Percentiles rank a stretch among this genome's conserved stretches.
Evolutionary conservation across 2,329 filamentous ascomycete genomes (phyloP).

Genomic region (Endocalyx cinctus): DNA sequence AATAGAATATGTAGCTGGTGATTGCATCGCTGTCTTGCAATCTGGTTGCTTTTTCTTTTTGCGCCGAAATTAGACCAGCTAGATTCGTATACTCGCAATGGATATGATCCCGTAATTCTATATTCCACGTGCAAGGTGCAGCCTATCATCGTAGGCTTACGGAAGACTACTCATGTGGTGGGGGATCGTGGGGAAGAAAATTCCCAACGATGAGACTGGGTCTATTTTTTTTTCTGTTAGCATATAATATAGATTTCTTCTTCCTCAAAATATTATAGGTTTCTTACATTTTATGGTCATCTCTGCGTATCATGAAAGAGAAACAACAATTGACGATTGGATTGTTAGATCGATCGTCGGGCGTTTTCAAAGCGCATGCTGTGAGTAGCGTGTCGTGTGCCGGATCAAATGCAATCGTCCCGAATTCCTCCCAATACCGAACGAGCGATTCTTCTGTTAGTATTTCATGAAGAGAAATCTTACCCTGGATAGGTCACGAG

Average conservation of each 20-base stretch:
- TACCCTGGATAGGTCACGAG: slow-evolving; percentile 73
- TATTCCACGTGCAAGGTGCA: slow-evolving; percentile 10
- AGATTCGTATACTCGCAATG: too few species aligned
- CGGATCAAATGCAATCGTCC: slow-evolving; percentile 92
- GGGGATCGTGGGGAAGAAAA: slow-evolving; percentile 85
- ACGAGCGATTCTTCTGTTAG: slow-evolving; percentile 92
- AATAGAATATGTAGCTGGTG: too few species aligned
- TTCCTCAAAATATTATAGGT: too few species aligned
- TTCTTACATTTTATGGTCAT: slow-evolving; percentile 91
- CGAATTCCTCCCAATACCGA: slow-evolving; percentile 98
- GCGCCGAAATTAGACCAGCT: too few species aligned
- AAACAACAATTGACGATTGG: slow-evolving; percentile 89
- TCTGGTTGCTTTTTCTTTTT: too few species aligned
- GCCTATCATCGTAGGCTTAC: too few species aligned
- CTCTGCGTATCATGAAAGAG: slow-evolving; percentile 91
- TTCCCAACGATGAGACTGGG: slow-evolving; percentile 95
- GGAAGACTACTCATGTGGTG: too few species aligned
- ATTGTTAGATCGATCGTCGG: slow-evolving; percentile 62
- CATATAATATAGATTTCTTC: slow-evolving; percentile 27
- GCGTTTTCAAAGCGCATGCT: slow-evolving; percentile 85
- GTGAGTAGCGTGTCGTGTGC: slow-evolving; percentile 93
- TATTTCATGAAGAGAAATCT: slow-evolving; percentile 92
- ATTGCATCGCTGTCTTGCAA: too few species aligned
- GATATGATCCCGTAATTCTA: too few species aligned
- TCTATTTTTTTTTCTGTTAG: slow-evolving; percentile 41